Conservation (phyloP, 1,284 basidiomycete species). For the Leucoagaricus sp. region DNA sequence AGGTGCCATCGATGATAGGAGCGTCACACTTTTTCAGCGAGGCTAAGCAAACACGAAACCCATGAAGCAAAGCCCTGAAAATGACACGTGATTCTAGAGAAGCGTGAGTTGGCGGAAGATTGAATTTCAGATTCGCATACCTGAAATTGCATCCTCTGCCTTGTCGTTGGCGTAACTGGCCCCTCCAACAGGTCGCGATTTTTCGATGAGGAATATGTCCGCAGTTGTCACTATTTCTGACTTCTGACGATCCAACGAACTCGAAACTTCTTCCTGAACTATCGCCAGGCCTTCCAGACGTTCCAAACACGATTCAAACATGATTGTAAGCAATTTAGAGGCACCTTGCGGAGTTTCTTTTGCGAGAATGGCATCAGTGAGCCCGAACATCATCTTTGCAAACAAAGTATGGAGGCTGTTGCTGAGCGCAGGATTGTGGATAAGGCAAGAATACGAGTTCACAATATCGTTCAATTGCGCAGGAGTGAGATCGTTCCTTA, state of each 20-base stretch:
- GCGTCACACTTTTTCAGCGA: conserved; percentile 82
- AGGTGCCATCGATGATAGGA: conserved; percentile 81
- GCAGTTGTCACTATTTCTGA: conserved; percentile 41
- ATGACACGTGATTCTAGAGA: conserved; percentile 81
- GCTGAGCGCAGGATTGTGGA: conserved; percentile 88
- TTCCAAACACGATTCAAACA: conserved; percentile 86
- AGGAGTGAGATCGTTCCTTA: conserved; percentile 82
- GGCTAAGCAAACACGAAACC: conserved; percentile 83
- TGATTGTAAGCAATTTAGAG: conserved; percentile 65
- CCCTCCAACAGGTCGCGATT: conserved; percentile 74
- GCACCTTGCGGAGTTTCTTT: conserved; percentile 76
- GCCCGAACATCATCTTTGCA: conserved; percentile 90
- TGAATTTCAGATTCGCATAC: conserved; percentile 39
- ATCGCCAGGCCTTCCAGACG: conserved; percentile 83
- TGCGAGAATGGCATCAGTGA: conserved; percentile 81
- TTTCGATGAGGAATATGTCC: conserved; percentile 70
- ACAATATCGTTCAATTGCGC: conserved; percentile 83
- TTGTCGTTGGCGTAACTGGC: conserved; percentile 77
- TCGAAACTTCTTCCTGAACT: conserved; percentile 61
- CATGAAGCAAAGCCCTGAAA: conserved; percentile 89
- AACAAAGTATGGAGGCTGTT: conserved; percentile 89
- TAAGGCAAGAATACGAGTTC: conserved; percentile 83
- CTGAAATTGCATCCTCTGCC: conserved; percentile 71
- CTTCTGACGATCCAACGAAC: conserved; percentile 51
- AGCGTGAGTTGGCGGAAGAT: conserved; percentile 5